Conservation (phyloP, 345 rosid genomes). For the Kandelia obovata region DNA sequence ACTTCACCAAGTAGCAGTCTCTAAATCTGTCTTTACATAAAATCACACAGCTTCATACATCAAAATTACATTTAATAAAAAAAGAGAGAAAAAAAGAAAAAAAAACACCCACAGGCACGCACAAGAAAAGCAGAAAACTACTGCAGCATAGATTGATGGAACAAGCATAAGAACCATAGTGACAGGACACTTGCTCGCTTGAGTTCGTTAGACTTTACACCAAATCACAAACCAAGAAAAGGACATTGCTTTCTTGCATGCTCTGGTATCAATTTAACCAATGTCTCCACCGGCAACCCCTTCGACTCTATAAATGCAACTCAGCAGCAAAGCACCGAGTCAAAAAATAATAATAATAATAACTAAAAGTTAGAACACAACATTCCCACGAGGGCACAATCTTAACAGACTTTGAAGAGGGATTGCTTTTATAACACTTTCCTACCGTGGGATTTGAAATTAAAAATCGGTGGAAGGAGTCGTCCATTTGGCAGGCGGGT, state of each 20-base stretch:
- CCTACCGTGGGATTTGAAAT: slow-evolving; percentile 81
- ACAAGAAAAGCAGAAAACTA: too few species aligned
- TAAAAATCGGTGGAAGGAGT: slow-evolving; percentile 80
- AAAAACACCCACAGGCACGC: too few species aligned
- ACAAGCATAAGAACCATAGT: too few species aligned
- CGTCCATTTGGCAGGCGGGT: slow-evolving; percentile 82
- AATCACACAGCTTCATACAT: too few species aligned
- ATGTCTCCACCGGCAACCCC: slow-evolving; percentile 22
- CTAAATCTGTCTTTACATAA: too few species aligned
- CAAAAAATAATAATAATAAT: background rate
- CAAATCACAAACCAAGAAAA: slow-evolving; percentile 26
- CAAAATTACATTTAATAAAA: too few species aligned
- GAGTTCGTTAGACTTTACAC: slow-evolving; percentile 21
- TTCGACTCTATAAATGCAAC: slow-evolving; percentile 20
- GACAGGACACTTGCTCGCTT: too few species aligned
- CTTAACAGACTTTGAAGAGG: background rate
- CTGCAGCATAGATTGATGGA: too few species aligned
- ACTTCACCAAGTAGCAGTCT: too few species aligned
- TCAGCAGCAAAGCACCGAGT: background rate
- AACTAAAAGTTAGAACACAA: background rate
- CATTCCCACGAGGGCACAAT: background rate
- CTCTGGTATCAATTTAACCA: slow-evolving; percentile 32
- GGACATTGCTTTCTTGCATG: slow-evolving; percentile 34
- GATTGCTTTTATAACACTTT: background rate
- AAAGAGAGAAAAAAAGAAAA: too few species aligned